Evolutionary conservation across 208 protist genomes (phyloP).

Genomic region (Acanthamoeba triangularis): DNA sequence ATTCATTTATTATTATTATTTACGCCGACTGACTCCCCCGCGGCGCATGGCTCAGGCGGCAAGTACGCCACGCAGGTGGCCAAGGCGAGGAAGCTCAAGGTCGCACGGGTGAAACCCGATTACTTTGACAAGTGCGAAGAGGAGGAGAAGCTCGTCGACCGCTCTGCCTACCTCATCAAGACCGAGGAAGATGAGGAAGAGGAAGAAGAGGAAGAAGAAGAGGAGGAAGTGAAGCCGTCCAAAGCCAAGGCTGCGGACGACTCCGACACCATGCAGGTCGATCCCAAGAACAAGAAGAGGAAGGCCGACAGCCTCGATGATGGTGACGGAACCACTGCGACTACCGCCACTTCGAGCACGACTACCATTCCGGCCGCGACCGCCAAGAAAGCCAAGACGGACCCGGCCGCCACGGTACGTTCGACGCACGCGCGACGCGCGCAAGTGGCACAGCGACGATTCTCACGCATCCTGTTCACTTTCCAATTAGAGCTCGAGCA

Average conservation of each 20-base stretch:
- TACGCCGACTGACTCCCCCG: neutral
- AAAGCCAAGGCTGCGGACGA: neutral
- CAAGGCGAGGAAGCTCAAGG: slow-evolving; percentile 2
- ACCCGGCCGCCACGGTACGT: neutral
- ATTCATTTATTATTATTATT: too few relatives aligned
- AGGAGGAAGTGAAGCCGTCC: neutral
- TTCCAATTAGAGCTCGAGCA: too few relatives aligned
- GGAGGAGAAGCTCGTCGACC: neutral
- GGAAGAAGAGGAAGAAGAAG: slow-evolving; percentile 14
- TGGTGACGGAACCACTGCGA: neutral
- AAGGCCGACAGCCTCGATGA: slow-evolving; percentile 10
- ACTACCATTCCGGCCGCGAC: neutral
- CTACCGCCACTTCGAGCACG: neutral
- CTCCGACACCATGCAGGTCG: neutral
- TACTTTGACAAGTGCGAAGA: slow-evolving; percentile 49
- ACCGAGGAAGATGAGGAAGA: slow-evolving; percentile 11
- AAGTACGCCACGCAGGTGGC: neutral
- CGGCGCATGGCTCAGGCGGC: neutral
- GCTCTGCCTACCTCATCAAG: neutral
- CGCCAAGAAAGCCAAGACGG: slow-evolving; percentile 21
- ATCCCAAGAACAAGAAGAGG: neutral
- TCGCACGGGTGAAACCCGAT: neutral
- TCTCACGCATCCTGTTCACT: too few relatives aligned
- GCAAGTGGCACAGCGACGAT: neutral
- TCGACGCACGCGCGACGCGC: neutral